Evolutionary conservation across 2,329 filamentous ascomycete genomes (phyloP).

Genomic region (Didymella exigua): DNA sequence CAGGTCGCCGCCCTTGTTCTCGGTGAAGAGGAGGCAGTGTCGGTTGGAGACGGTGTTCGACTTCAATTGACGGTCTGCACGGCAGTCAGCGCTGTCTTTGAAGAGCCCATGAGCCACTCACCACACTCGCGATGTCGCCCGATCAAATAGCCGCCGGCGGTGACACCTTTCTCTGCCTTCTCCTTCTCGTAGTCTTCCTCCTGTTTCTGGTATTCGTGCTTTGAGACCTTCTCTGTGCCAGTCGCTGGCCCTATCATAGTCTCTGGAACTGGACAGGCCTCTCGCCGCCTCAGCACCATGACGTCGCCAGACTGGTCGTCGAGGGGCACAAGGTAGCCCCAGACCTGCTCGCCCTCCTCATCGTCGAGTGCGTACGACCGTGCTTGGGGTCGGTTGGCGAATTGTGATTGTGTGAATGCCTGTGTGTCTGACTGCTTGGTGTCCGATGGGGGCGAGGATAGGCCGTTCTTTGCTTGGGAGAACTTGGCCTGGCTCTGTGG

Average conservation of each 20-base stretch:
- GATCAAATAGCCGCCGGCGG: slow-evolving; percentile 85
- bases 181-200: slow-evolving; percentile 67
- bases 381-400: slow-evolving; percentile 71
- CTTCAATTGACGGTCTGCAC: slow-evolving; percentile 71
- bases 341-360: slow-evolving; percentile 83
- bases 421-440: slow-evolving; percentile 49
- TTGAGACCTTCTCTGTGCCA: slow-evolving; percentile 54
- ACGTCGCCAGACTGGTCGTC: slow-evolving; percentile 71
- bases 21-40: slow-evolving; percentile 72
- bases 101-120: slow-evolving; percentile 54
- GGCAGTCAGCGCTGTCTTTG: slow-evolving; percentile 19
- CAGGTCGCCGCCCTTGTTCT: slow-evolving; percentile 62
- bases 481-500: slow-evolving; percentile 37
- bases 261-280: slow-evolving; percentile 67
- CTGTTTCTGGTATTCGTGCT: slow-evolving; percentile 61
- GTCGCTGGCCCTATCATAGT: slow-evolving; percentile 46
- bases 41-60: slow-evolving; percentile 86
- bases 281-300: slow-evolving; percentile 77
- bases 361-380: slow-evolving; percentile 84
- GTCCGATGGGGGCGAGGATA: slow-evolving; percentile 60
- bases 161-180: slow-evolving; percentile 59
- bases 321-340: slow-evolving; percentile 91
- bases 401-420: slow-evolving; percentile 84
- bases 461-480: slow-evolving; percentile 38
- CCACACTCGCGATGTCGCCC: slow-evolving; percentile 93